phyloP scores from a whole-genome alignment of 768 basidiomycete species.

The Gyrodon lividus region DNA sequence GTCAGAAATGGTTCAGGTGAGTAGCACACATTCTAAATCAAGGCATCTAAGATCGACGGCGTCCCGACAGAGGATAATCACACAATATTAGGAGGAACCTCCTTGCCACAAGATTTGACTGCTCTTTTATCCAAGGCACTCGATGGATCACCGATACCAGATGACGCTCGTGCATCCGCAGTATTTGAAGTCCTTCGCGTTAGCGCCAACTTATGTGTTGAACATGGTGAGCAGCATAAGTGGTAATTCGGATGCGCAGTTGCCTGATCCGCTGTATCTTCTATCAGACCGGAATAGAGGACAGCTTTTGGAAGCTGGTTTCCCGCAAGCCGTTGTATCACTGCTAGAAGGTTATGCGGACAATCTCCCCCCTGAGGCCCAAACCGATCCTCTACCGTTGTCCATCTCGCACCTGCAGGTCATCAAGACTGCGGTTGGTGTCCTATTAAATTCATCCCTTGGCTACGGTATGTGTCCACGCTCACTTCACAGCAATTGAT shows the following conservation, averaged over 20 bases:
- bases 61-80: constrained; percentile 62
- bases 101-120: constrained; percentile 63
- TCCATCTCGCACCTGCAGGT: constrained; percentile 66
- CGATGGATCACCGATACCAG: constrained; percentile 46
- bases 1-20: constrained; percentile 52
- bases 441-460: constrained; percentile 74
- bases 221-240: constrained; percentile 56
- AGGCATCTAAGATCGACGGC: constrained; percentile 14
- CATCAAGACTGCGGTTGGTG: constrained; percentile 75
- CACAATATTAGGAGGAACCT: constrained; percentile 61
- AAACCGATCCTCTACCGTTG: constrained; percentile 47
- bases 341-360: constrained; percentile 66
- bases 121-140: constrained; percentile 59
- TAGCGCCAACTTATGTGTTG: constrained; percentile 81
- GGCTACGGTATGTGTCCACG: constrained; percentile 60
- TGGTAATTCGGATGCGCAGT: background rate
- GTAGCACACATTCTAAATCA: constrained; percentile 9
- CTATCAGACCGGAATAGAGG: constrained; percentile 71
- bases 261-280: constrained; percentile 3
- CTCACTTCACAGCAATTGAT: background rate
- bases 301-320: constrained; percentile 64
- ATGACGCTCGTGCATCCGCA: constrained; percentile 44
- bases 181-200: constrained; percentile 73
- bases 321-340: constrained; percentile 65
- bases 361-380: constrained; percentile 37